Conservation (phyloP, 768 basidiomycete species). For the Polyporus arcularius region DNA sequence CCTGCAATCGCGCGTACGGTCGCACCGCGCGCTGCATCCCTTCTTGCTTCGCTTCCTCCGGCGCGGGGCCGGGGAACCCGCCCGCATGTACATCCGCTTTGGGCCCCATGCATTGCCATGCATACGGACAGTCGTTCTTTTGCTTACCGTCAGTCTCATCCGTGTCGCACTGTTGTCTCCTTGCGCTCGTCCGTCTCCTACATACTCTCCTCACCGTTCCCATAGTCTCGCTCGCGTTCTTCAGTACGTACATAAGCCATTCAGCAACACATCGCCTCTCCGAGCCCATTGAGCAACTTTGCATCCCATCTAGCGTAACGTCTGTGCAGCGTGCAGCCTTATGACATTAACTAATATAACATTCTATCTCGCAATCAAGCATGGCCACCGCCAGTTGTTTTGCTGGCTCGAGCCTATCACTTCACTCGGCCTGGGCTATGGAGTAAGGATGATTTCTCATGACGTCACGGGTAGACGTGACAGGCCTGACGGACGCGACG, state of each 20-base stretch:
- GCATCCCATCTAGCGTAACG: slow-evolving; percentile 15
- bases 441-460: slow-evolving; percentile 6
- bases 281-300: background rate
- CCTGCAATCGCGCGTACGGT: slow-evolving; percentile 1
- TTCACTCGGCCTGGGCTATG: background rate
- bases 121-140: slow-evolving; percentile 16
- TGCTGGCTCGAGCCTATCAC: too few species aligned
- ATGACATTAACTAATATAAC: slow-evolving; percentile 20
- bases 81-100: background rate
- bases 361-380: slow-evolving; percentile 10
- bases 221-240: background rate
- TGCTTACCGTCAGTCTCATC: slow-evolving; percentile 7
- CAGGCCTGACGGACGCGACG: slow-evolving; percentile 9
- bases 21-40: background rate
- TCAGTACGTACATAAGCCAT: slow-evolving; percentile 1
- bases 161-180: slow-evolving; percentile 18
- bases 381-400: background rate
- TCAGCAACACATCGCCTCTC: background rate
- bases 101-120: background rate
- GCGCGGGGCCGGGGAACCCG: background rate
- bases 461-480: slow-evolving; percentile 14
- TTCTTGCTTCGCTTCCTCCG: background rate
- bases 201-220: background rate
- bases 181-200: slow-evolving; percentile 1
- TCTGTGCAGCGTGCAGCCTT: slow-evolving; percentile 20